A percentile compares a stretch with the other conserved stretches of the same genome.
Conservation (phyloP, 305 asterid species). For the Fraxinus latifolia region DNA sequence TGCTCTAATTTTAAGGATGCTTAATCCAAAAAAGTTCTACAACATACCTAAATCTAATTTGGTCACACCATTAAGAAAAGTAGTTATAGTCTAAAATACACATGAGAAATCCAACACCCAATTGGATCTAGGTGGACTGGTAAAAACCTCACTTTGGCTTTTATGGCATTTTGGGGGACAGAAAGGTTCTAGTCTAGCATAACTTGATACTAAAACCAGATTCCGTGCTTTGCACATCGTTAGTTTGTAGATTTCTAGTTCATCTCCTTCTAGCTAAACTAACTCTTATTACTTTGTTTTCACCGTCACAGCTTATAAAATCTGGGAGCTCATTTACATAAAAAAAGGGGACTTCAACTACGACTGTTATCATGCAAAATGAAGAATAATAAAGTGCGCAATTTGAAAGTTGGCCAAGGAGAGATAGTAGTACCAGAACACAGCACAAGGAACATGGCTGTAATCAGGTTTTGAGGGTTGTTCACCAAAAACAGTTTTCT, state of each 20-base stretch:
- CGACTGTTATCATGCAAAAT: neutral
- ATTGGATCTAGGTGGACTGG: neutral
- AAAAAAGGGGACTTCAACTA: neutral
- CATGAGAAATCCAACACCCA: neutral
- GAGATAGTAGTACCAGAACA: slow-evolving; percentile 66
- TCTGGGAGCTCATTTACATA: neutral
- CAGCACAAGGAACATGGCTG: slow-evolving; percentile 74
- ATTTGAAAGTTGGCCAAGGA: slow-evolving; percentile 5
- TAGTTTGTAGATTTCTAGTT: neutral
- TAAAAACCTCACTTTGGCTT: neutral
- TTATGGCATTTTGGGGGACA: neutral
- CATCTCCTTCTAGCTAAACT: neutral
- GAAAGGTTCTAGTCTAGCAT: neutral
- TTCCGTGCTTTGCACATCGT: neutral
- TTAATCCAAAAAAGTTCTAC: neutral
- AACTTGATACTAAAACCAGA: neutral
- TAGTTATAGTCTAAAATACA: neutral
- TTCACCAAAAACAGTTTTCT: slow-evolving; percentile 96
- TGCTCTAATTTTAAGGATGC: neutral
- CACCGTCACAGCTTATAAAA: neutral
- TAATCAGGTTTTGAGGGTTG: slow-evolving; percentile 75
- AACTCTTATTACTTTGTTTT: neutral
- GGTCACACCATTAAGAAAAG: neutral
- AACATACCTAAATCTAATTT: neutral
- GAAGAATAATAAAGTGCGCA: neutral